Evolutionary conservation across 2,329 filamentous ascomycete genomes (phyloP).

Genomic region (Trichoderma semiorbis): DNA sequence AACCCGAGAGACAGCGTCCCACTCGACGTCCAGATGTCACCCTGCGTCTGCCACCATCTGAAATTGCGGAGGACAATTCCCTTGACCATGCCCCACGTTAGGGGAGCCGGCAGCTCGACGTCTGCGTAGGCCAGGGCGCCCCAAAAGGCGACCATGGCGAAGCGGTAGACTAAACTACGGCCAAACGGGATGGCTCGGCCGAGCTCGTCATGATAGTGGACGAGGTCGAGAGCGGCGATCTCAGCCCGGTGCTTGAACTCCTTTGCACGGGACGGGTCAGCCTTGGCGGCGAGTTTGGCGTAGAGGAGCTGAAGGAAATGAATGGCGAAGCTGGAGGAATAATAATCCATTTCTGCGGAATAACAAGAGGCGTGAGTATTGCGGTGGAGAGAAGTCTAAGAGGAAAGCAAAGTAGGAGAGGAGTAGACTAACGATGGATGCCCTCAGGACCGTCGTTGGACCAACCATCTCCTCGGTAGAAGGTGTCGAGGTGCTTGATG

Average conservation of each 20-base stretch:
- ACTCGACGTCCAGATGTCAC: constrained; percentile 69
- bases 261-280: constrained; percentile 62
- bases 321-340: constrained; percentile 78
- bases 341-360: constrained; percentile 71
- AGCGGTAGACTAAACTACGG: constrained; percentile 75
- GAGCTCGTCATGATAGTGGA: constrained; percentile 72
- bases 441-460: constrained; percentile 76
- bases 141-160: constrained; percentile 84
- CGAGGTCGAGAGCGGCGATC: constrained; percentile 64
- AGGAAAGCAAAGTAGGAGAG: neutral
- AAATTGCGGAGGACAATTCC: constrained; percentile 71
- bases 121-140: constrained; percentile 72
- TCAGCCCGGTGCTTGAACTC: constrained; percentile 69
- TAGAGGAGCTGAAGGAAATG: constrained; percentile 77
- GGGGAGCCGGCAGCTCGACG: constrained; percentile 66
- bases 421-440: constrained; percentile 56
- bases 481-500: constrained; percentile 74
- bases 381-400: neutral
- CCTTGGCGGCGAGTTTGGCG: constrained; percentile 64
- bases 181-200: constrained; percentile 74
- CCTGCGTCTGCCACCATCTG: constrained; percentile 75
- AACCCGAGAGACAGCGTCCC: constrained; percentile 76
- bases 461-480: constrained; percentile 80
- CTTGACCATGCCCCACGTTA: constrained; percentile 77
- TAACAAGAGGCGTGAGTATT: neutral